A percentile compares a stretch with the other conserved stretches of the same genome.
These are phyloP conservation scores for Alternaria alternata DNA, from an alignment of 2,329 filamentous ascomycete genomes.

Conservation along the genomic window DNA sequence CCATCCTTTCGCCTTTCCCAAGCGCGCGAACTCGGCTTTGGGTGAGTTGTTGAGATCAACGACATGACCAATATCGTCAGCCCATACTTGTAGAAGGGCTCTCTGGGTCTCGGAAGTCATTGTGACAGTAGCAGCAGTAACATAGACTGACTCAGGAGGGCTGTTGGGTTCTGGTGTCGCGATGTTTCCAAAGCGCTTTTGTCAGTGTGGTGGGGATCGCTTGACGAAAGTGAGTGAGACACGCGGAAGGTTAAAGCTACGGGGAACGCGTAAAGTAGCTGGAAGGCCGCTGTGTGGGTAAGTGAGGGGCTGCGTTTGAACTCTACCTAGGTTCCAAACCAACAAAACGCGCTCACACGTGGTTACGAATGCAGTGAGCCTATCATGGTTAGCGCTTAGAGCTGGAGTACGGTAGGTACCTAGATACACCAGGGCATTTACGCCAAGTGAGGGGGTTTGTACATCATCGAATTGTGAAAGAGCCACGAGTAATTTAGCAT, in stretches of 20 bases:
- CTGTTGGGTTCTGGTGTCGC: neutral
- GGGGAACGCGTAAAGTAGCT: neutral
- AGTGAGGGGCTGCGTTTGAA: slow-evolving; percentile 6
- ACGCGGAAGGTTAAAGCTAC: neutral
- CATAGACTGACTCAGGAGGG: neutral
- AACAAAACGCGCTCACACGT: slow-evolving; percentile 6
- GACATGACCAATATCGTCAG: slow-evolving; percentile 17
- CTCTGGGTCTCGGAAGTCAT: slow-evolving; percentile 20
- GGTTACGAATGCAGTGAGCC: slow-evolving; percentile 6
- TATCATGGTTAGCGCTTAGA: slow-evolving; percentile 11
- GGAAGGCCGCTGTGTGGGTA: neutral
- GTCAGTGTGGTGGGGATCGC: neutral
- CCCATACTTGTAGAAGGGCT: slow-evolving; percentile 23
- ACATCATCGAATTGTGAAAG: neutral
- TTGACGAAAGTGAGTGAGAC: neutral
- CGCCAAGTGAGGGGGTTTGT: neutral
- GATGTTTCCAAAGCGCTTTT: neutral
- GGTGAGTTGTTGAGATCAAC: slow-evolving; percentile 18
- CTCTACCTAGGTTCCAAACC: neutral
- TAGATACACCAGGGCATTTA: neutral
- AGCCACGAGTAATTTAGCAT: neutral
- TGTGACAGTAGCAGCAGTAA: neutral
- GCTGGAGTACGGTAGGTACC: neutral
- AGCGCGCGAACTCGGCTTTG: slow-evolving; percentile 33
- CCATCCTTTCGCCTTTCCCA: slow-evolving; percentile 33